A percentile compares a stretch with the other conserved stretches of the same genome.
Conservation (phyloP, 768 basidiomycete genomes). For the Chalciporus sphaerocephalus region DNA sequence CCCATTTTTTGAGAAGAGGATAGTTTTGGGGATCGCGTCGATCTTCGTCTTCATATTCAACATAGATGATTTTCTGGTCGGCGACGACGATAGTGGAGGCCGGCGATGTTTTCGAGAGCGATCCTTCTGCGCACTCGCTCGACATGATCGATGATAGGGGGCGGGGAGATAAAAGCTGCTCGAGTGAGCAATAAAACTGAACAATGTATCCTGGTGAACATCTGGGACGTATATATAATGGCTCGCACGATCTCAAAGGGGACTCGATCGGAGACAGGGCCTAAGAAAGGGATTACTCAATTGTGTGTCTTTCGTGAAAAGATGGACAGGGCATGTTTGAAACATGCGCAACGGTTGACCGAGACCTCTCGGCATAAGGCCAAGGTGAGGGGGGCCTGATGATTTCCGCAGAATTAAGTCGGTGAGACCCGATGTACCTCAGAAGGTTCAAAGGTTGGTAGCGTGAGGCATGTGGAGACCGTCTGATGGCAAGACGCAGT, state of each 20-base stretch:
- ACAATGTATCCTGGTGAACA: neutral
- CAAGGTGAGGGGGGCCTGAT: neutral
- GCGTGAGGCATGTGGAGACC: too few relatives aligned
- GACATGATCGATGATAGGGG: conserved; percentile 8
- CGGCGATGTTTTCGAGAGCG: neutral
- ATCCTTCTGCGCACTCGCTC: conserved; percentile 1
- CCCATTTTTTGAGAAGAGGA: conserved; percentile 38
- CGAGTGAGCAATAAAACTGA: neutral
- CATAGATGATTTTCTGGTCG: conserved; percentile 11
- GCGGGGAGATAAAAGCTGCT: neutral
- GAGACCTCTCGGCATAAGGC: neutral
- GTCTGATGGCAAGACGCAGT: neutral
- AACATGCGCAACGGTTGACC: neutral
- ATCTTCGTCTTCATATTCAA: conserved; percentile 39
- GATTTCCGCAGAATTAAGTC: neutral
- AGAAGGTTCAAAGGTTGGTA: neutral
- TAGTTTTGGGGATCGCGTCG: conserved; percentile 37
- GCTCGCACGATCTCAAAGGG: neutral
- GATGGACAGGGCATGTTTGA: neutral
- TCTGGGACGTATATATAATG: conserved; percentile 13
- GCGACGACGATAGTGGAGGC: neutral
- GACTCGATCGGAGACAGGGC: neutral
- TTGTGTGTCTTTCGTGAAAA: neutral
- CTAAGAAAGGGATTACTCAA: conserved; percentile 2
- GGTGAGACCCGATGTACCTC: neutral